Conservation (phyloP, 2,329 filamentous ascomycete species). For the Clathrospora elynae region DNA sequence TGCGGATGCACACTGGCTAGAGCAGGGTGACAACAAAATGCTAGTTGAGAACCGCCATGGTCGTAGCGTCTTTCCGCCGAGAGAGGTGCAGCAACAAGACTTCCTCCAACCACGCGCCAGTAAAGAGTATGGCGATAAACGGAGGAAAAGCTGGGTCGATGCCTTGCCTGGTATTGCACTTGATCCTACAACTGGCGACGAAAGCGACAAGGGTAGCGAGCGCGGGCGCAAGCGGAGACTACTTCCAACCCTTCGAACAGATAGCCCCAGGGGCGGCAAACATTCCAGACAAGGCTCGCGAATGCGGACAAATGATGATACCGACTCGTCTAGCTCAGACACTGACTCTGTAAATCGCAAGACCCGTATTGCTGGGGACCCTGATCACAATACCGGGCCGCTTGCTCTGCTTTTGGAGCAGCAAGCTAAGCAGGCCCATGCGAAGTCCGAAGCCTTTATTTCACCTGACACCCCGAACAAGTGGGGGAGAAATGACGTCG, state of each 20-base stretch:
- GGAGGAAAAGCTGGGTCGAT: constrained; percentile 43
- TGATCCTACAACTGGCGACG: constrained; percentile 41
- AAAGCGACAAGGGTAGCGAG: constrained; percentile 46
- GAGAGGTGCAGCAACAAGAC: constrained; percentile 33
- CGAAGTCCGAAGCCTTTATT: constrained; percentile 44
- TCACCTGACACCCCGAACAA: constrained; percentile 53
- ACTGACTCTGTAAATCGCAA: constrained; percentile 58
- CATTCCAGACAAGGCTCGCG: constrained; percentile 39
- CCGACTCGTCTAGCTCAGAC: constrained; percentile 46
- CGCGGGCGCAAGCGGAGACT: constrained; percentile 45
- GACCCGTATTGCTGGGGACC: constrained; percentile 55
- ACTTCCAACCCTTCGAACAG: constrained; percentile 39
- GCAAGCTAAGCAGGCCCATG: constrained; percentile 47
- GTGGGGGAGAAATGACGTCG: constrained; percentile 41
- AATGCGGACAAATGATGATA: constrained; percentile 34
- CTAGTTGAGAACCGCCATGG: constrained; percentile 81
- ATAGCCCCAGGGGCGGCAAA: constrained; percentile 39
- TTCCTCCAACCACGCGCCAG: constrained; percentile 39
- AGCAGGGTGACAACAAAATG: constrained; percentile 78
- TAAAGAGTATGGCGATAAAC: constrained; percentile 43
- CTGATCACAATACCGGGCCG: constrained; percentile 53
- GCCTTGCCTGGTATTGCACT: constrained; percentile 31
- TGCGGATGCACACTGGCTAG: constrained; percentile 89
- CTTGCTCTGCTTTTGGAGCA: constrained; percentile 54
- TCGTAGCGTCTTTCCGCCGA: constrained; percentile 66